Evolutionary conservation across 1,139 yeast species (phyloP), one percentile per base, ranked within the genome.

Genomic region (Blastobotrys elegans): DNA sequence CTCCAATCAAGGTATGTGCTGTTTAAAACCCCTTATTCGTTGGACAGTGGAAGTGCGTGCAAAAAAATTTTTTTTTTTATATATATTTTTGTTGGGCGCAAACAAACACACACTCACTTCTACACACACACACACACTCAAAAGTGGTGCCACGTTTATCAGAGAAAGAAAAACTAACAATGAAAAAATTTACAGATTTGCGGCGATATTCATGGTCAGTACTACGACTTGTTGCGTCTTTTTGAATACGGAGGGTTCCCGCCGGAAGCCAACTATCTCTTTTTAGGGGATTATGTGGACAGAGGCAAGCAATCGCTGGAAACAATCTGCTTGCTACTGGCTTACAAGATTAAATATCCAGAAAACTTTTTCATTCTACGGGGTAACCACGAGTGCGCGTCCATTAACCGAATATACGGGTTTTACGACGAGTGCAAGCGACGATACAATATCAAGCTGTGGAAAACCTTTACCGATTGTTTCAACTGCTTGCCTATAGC

Each of bases 171-270:
- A 22, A 22, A 2, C n/a, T 13, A 4, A 34, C 11, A 24, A 24
- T 20, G 6, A 40, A 30, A 31, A 20, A 14, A 22, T 46, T 46
- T 44, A 52, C 33, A 65, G 73, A 79, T 79, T 47, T 80, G 87
- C 66, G 97, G 97, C 68, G 98, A 92, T 68, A 89, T 92, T 62
- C 98, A 92, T 68, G 97, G 97, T 51, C 98, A 92, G 71, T 92
- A 90, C 69, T 90, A 90, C 65, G 98, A 92, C 71, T 77, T 92
- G 63, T 77, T 92, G 67, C 84, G 97, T 70, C 79, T 92, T 61
- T 90, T 92, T 64, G 97, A 92, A 72, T 89, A 90, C 65, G 97
- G 97, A 59, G 98, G 97, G 4, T 92, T 90, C 75, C 97, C 97
- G 3, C 97, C 97, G n/a, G 96, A 89, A 68, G 49, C 52, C 13